These are phyloP conservation scores for Xanthoconium purpureum DNA, from an alignment of 768 basidiomycete species.

Conservation along the genomic window DNA sequence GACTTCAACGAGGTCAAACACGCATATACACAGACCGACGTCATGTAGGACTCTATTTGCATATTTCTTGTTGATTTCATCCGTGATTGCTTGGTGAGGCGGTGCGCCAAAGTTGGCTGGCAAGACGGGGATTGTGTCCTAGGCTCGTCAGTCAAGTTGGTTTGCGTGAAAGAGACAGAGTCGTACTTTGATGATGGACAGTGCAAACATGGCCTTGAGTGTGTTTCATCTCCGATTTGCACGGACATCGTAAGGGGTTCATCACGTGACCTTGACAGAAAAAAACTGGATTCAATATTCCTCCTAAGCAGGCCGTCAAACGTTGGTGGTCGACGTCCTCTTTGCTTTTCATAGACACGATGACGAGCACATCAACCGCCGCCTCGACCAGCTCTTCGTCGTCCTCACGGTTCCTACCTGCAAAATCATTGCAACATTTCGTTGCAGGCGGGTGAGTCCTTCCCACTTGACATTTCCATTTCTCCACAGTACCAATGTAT, in stretches of 20 bases:
- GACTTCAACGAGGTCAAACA: constrained; percentile 82
- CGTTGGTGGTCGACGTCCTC: too few species aligned
- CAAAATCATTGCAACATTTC: constrained; percentile 83
- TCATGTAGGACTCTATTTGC: constrained; percentile 89
- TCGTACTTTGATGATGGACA: constrained; percentile 44
- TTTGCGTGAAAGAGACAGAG: neutral
- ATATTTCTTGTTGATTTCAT: constrained; percentile 93
- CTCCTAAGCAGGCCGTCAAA: too few species aligned
- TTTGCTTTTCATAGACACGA: constrained; percentile 4
- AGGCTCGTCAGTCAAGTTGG: neutral
- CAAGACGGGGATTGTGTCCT: constrained; percentile 92
- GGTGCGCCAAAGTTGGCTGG: constrained; percentile 82
- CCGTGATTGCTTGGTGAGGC: constrained; percentile 73
- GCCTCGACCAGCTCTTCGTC: constrained; percentile 29
- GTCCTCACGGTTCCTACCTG: constrained; percentile 46
- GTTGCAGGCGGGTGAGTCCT: constrained; percentile 78
- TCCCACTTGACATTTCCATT: too few species aligned
- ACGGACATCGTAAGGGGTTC: neutral
- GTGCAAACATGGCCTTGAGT: constrained; percentile 38
- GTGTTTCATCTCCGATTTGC: too few species aligned
- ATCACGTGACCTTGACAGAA: constrained; percentile 16
- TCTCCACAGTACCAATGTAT: constrained; percentile 1
- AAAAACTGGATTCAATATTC: neutral
- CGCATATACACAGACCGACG: constrained; percentile 86
- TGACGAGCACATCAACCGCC: constrained; percentile 9